Base-by-base conservation (phyloP, 768 basidiomycete species). In the Leccinum imitatum region DNA sequence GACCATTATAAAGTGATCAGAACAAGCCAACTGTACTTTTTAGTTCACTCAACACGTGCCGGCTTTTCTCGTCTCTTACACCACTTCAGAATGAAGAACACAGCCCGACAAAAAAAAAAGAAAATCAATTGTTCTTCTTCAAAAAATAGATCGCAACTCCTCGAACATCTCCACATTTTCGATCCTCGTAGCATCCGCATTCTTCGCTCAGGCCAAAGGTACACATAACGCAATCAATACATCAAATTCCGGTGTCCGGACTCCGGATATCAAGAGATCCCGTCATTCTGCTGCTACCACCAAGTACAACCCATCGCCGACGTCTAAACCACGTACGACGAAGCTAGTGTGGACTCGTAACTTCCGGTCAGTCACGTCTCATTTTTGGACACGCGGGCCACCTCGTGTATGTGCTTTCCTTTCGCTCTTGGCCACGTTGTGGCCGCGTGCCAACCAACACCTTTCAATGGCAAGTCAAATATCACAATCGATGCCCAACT, bases 401-500 rank as follows among this genome's bases (percentile, higher is more conserved):
- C 27, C 50, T 51, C 50, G 27, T 51, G 50, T 51, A 17, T 41
- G 39, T 41, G 17, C 39, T 41, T 41, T 41, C 39, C 39, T 23
- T 4, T 51, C 30, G 50, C 15, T 15, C 27, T 9, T 51, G n/a
- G 21, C 15, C 25, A 51, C 27, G 50, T 51, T 14, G 50, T 21
- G 23, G 27, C 27, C 15, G 27, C 25, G 7, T 51, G 50, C 19
- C 13, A 37, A 25, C 33, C 21, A 21, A 15, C 27, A 19, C 23
- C 41, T 35, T 25, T 52, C 30, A 54, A 53, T 35, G 44, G 13
- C 46, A 15, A 48, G 47, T 21, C 37, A 21, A 74, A 67, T 59
- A 74, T 68, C 19, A 69, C 69, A 11, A 56, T 59, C 15, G 59
- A 65, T 41, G 59, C 71, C 78, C 78, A 79, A 57, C 80, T 23